phyloP scores from a whole-genome alignment of 2,329 filamentous ascomycete genomes.

The Penicillium sp. region DNA sequence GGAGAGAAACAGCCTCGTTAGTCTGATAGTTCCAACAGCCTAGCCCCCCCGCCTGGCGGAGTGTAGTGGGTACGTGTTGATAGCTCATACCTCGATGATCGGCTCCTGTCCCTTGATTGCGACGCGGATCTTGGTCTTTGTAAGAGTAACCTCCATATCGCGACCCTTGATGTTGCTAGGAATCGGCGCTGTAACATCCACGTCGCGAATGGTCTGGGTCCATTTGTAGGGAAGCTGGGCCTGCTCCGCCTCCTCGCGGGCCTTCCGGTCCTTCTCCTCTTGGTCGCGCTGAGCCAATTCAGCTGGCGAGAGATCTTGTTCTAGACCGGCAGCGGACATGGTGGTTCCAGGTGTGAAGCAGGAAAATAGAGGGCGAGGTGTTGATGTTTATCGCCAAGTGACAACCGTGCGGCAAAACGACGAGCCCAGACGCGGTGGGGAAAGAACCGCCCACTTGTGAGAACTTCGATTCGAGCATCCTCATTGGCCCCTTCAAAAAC shows the following conservation, averaged over 20 bases:
- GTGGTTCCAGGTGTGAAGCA: slow-evolving; percentile 8
- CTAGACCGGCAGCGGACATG: slow-evolving; percentile 40
- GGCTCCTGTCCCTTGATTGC: slow-evolving; percentile 87
- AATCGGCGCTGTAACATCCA: slow-evolving; percentile 78
- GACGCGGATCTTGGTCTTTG: slow-evolving; percentile 75
- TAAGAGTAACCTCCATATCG: slow-evolving; percentile 82
- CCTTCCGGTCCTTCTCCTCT: slow-evolving; percentile 62
- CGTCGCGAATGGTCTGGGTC: slow-evolving; percentile 87
- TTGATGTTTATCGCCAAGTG: slow-evolving; percentile 1
- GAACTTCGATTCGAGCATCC: neutral
- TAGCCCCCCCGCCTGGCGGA: neutral
- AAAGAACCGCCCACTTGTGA: neutral
- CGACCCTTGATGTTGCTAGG: slow-evolving; percentile 81
- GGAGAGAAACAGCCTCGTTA: slow-evolving; percentile 11
- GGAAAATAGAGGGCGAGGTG: slow-evolving; percentile 1
- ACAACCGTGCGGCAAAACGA: slow-evolving; percentile 4
- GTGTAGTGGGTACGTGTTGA: neutral
- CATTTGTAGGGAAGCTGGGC: slow-evolving; percentile 93
- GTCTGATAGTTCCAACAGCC: neutral
- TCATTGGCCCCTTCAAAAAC: neutral
- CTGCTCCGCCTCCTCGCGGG: slow-evolving; percentile 84
- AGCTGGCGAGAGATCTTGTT: slow-evolving; percentile 35
- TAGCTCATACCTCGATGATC: slow-evolving; percentile 69
- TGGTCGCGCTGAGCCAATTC: slow-evolving; percentile 55
- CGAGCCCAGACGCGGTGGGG: slow-evolving; percentile 1